Evolutionary conservation across 768 basidiomycete species (phyloP).

Genomic region (Tricholoma sp.): DNA sequence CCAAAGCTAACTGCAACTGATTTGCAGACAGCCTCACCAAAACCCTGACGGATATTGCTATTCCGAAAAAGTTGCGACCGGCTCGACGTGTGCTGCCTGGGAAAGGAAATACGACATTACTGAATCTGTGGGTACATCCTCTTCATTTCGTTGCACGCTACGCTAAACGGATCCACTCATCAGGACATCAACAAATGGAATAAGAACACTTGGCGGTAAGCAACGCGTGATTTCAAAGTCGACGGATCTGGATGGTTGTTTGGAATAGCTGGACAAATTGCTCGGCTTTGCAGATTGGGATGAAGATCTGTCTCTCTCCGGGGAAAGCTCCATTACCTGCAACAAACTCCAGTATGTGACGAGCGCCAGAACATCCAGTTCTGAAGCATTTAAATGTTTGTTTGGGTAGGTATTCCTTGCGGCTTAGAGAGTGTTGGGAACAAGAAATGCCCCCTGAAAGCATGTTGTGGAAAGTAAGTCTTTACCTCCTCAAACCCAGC

Average conservation of each 20-base stretch:
- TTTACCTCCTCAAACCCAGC: background rate
- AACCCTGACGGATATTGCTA: background rate
- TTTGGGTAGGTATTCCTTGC: slow-evolving; percentile 8
- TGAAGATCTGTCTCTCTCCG: background rate
- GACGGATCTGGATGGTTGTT: background rate
- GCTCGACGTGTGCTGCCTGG: background rate
- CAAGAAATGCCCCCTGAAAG: slow-evolving; percentile 9
- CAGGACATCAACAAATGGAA: background rate
- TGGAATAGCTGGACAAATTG: background rate
- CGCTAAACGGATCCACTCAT: background rate
- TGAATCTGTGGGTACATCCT: background rate
- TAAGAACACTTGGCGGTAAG: background rate
- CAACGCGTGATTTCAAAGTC: background rate
- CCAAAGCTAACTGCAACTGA: background rate
- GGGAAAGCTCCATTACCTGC: background rate
- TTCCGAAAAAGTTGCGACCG: background rate
- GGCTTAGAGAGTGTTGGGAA: slow-evolving; percentile 12
- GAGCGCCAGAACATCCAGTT: background rate
- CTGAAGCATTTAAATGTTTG: background rate
- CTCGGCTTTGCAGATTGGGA: background rate
- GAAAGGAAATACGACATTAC: background rate
- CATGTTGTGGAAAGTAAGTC: slow-evolving; percentile 11
- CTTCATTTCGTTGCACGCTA: background rate
- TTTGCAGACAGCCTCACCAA: background rate
- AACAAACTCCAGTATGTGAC: background rate